A percentile compares a stretch with the other conserved stretches of the same genome.
phyloP scores from a whole-genome alignment of 2,329 filamentous ascomycete genomes.

The Curvularia sp. region DNA sequence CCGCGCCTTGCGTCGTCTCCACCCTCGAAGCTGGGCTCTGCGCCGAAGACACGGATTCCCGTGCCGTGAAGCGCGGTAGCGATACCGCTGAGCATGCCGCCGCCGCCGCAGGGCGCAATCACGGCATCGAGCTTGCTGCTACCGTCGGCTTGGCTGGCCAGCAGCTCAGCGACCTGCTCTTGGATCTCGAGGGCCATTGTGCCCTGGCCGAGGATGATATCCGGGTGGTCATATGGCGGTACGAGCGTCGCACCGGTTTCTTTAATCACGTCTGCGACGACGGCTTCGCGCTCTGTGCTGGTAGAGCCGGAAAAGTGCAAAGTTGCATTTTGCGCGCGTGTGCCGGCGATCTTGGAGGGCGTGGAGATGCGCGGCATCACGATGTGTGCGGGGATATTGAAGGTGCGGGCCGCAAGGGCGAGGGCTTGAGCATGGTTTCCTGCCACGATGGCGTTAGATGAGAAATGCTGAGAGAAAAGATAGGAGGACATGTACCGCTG shows the following conservation, averaged over 20 bases:
- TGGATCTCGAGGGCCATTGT: slow-evolving; percentile 85
- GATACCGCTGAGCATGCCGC: slow-evolving; percentile 84
- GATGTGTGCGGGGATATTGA: slow-evolving; percentile 80
- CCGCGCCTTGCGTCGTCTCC: slow-evolving; percentile 83
- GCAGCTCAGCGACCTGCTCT: slow-evolving; percentile 68
- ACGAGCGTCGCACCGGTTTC: slow-evolving; percentile 79
- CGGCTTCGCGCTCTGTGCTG: slow-evolving; percentile 78
- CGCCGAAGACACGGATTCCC: slow-evolving; percentile 79
- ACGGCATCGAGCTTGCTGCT: slow-evolving; percentile 56
- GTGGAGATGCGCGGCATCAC: slow-evolving; percentile 90
- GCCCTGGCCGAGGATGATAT: slow-evolving; percentile 94
- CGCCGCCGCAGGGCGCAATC: slow-evolving; percentile 84
- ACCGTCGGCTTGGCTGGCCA: slow-evolving; percentile 35
- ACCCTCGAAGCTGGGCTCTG: slow-evolving; percentile 82
- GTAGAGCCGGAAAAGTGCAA: slow-evolving; percentile 86
- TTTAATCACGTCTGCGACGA: slow-evolving; percentile 70
- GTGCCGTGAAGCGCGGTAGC: slow-evolving; percentile 78
- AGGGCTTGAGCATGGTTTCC: slow-evolving; percentile 96
- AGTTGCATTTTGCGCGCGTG: slow-evolving; percentile 75
- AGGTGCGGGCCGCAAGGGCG: slow-evolving; percentile 78
- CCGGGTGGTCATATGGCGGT: slow-evolving; percentile 89
- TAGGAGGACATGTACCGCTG: slow-evolving; percentile 65
- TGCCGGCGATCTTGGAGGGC: slow-evolving; percentile 86
- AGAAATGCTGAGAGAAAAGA: not conserved
- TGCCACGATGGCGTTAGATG: slow-evolving; percentile 45